phyloP scores from a whole-genome alignment of 371 early-diverging fungal genomes.

The Nematocida sp. region DNA sequence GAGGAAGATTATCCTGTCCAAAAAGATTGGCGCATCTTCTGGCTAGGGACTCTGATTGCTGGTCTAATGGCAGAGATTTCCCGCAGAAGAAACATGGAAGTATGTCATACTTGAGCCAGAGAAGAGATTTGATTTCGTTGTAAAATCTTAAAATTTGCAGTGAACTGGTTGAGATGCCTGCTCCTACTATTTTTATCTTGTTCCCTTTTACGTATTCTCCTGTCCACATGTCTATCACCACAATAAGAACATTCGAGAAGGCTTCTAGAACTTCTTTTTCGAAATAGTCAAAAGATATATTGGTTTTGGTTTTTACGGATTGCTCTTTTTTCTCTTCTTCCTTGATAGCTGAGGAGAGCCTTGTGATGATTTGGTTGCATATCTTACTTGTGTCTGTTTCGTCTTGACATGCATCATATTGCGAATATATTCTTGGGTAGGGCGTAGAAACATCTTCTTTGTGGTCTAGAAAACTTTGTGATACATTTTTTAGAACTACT shows the following conservation, averaged over 20 bases:
- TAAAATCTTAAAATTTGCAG: not conserved
- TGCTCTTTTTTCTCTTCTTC: not conserved
- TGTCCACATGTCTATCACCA: conserved; percentile 42
- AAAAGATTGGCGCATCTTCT: conserved; percentile 52
- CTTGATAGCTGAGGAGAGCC: conserved; percentile 3
- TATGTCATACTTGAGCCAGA: conserved; percentile 57
- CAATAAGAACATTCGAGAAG: conserved; percentile 15
- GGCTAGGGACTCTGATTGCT: conserved; percentile 53
- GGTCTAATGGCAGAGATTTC: conserved; percentile 7
- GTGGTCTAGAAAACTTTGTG: not conserved
- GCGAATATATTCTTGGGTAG: not conserved
- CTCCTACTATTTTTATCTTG: conserved; percentile 55
- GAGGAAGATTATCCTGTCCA: conserved; percentile 52
- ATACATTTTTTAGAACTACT: not conserved
- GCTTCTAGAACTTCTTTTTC: not conserved
- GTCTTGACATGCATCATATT: not conserved
- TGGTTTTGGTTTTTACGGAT: not conserved
- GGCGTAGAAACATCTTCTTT: not conserved
- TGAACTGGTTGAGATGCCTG: conserved; percentile 25
- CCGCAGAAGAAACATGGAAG: conserved; percentile 52
- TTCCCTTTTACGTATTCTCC: conserved; percentile 50
- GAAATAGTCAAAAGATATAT: conserved; percentile 20
- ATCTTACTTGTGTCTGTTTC: not conserved
- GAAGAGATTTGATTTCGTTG: conserved; percentile 32
- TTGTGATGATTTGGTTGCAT: not conserved